phyloP scores from a whole-genome alignment of 2,329 filamentous ascomycete genomes.

The Parafenestella ontariensis region DNA sequence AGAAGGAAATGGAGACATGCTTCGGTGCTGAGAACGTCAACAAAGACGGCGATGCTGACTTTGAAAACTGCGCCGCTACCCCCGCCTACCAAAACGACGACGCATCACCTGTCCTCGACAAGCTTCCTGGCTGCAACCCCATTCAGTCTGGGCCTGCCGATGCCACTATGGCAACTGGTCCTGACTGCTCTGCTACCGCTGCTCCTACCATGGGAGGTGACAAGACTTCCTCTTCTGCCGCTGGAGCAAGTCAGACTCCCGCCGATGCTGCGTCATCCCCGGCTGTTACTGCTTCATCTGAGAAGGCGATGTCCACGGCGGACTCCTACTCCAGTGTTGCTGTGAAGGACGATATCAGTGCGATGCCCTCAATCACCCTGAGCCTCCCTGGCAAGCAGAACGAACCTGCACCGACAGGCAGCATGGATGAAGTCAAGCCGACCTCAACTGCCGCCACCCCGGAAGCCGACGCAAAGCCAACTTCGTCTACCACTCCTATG shows the following conservation, averaged over 20 bases:
- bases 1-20: slow-evolving; percentile 46
- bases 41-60: slow-evolving; percentile 36
- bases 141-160: slow-evolving; percentile 44
- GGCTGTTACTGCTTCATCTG: slow-evolving; percentile 11
- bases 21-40: slow-evolving; percentile 47
- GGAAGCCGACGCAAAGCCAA: background rate
- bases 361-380: slow-evolving; percentile 10
- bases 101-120: slow-evolving; percentile 25
- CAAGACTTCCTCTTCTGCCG: slow-evolving; percentile 5
- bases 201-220: slow-evolving; percentile 9
- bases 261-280: slow-evolving; percentile 5
- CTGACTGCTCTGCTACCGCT: slow-evolving; percentile 32
- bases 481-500: slow-evolving; percentile 2
- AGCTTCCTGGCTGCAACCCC: slow-evolving; percentile 50
- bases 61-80: slow-evolving; percentile 36
- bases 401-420: background rate
- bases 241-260: slow-evolving; percentile 5
- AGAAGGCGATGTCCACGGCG: background rate
- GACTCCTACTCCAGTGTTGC: slow-evolving; percentile 2
- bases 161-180: slow-evolving; percentile 36
- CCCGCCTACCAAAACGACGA: slow-evolving; percentile 21
- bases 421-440: slow-evolving; percentile 5
- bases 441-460: slow-evolving; percentile 1
- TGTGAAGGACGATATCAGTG: slow-evolving; percentile 2
- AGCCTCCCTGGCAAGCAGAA: slow-evolving; percentile 21